phyloP scores from a whole-genome alignment of 306 rosid genomes.

The Glycine tomentella region DNA sequence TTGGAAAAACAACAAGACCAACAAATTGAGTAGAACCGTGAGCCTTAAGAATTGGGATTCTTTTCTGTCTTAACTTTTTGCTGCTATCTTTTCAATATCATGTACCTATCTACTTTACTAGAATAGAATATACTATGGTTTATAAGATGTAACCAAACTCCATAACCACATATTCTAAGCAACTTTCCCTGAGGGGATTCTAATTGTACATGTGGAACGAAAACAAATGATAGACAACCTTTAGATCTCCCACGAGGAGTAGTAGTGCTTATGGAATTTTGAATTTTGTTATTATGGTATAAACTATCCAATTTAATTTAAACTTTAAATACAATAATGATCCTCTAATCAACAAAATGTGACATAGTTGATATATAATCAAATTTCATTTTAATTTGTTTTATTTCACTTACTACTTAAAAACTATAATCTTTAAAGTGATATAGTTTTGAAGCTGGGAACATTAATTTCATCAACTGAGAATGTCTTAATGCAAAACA shows the following conservation, averaged over 20 bases:
- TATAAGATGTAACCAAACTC: background rate
- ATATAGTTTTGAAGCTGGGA: no score
- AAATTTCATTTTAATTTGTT: background rate
- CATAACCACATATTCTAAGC: conserved; percentile 50
- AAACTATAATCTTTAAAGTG: no score
- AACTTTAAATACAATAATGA: no score
- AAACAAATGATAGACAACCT: conserved; percentile 69
- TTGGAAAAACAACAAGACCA: background rate
- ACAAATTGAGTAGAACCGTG: conserved; percentile 33
- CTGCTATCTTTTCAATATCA: conserved; percentile 12
- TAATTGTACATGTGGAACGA: conserved; percentile 67
- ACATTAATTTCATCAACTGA: no score
- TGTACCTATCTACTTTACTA: background rate
- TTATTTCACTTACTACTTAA: background rate
- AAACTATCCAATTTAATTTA: no score
- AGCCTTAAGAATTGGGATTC: conserved; percentile 1
- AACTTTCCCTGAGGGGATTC: conserved; percentile 71
- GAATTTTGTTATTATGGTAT: background rate
- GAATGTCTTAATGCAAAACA: no score
- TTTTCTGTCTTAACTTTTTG: conserved; percentile 21
- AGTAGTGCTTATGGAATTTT: conserved; percentile 46
- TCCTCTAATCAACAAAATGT: no score
- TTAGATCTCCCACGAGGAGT: conserved; percentile 53
- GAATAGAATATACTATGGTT: background rate
- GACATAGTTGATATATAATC: no score